phyloP scores from a whole-genome alignment of 495 filamentous ascomycete species.

The Podospora bellae-mahoneyi region DNA sequence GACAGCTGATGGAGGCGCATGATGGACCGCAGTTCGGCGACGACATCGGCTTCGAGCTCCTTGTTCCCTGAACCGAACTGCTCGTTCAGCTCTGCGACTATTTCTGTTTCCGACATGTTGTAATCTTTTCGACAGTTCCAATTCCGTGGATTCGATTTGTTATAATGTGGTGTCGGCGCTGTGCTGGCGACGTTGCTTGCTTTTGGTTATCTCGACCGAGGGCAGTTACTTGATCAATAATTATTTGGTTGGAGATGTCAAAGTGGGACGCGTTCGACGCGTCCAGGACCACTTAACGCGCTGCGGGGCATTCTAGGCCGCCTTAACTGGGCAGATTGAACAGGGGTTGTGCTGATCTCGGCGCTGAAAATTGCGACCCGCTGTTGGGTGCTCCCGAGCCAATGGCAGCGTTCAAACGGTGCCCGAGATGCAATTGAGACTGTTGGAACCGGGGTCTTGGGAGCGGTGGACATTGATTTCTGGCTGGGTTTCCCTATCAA shows the following conservation, averaged over 20 bases:
- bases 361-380: not conserved
- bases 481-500: not conserved
- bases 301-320: slow-evolving; percentile 15
- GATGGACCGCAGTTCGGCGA: slow-evolving; percentile 76
- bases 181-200: not conserved
- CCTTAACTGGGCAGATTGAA: not conserved
- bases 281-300: slow-evolving; percentile 28
- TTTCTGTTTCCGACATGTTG: slow-evolving; percentile 49
- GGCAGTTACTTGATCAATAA: not conserved
- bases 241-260: slow-evolving; percentile 7
- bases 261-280: slow-evolving; percentile 12
- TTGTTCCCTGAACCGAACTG: slow-evolving; percentile 57
- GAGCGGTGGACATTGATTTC: not conserved
- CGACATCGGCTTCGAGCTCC: slow-evolving; percentile 63
- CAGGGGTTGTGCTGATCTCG: not conserved
- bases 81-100: slow-evolving; percentile 60
- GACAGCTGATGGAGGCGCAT: slow-evolving; percentile 73
- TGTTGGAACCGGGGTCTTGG: not conserved
- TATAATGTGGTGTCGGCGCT: not conserved
- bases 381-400: not conserved
- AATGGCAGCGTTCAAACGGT: not conserved
- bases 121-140: slow-evolving; percentile 2
- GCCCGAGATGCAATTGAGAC: not conserved
- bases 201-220: not conserved
- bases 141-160: slow-evolving; percentile 20